Evolutionary conservation across 768 basidiomycete species (phyloP).

Genomic region (Russula earlei): DNA sequence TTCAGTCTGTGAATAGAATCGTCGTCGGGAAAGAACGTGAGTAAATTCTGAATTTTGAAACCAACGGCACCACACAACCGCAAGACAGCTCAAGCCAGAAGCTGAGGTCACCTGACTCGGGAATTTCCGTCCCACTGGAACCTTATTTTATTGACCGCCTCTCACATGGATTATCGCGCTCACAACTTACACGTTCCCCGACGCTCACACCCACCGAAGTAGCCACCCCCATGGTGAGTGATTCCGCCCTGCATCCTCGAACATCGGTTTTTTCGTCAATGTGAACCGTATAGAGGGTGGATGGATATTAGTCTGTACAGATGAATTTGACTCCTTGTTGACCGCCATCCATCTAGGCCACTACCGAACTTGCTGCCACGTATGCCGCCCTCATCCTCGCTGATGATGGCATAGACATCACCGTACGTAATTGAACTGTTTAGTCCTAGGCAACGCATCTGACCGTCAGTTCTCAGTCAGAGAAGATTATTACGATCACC

Average conservation of each 20-base stretch:
- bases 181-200: too few relatives aligned
- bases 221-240: slow-evolving; percentile 3
- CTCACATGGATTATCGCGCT: background rate
- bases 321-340: background rate
- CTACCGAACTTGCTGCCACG: slow-evolving; percentile 79
- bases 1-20: too few relatives aligned
- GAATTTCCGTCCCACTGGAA: too few relatives aligned
- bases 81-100: too few relatives aligned
- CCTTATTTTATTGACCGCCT: background rate
- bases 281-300: background rate
- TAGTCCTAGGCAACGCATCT: background rate
- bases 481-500: slow-evolving; percentile 86
- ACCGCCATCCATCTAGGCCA: slow-evolving; percentile 30
- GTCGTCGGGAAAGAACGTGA: too few relatives aligned
- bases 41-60: too few relatives aligned
- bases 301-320: background rate
- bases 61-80: too few relatives aligned
- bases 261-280: background rate
- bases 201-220: too few relatives aligned
- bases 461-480: slow-evolving; percentile 43
- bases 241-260: background rate
- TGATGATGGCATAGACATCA: slow-evolving; percentile 95
- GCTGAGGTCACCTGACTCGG: too few relatives aligned
- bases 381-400: slow-evolving; percentile 98
- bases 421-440: slow-evolving; percentile 49